phyloP scores from a whole-genome alignment of 305 asterid genomes.

The Fraxinus latifolia region DNA sequence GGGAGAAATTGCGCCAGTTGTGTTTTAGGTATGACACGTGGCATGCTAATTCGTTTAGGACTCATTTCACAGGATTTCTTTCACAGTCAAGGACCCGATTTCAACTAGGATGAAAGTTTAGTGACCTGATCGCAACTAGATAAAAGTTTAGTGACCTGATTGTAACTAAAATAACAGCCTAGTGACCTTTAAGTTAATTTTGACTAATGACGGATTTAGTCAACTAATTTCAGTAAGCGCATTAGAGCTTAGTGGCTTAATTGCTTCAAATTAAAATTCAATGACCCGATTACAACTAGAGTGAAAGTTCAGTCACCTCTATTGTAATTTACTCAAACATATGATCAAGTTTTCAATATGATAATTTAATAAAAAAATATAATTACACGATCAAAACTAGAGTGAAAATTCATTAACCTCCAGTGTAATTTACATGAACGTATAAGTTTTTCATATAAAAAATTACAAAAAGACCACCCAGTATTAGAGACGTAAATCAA shows the following conservation, averaged over 20 bases:
- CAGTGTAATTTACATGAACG: neutral
- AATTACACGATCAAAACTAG: neutral
- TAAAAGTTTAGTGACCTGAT: neutral
- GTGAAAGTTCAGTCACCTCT: neutral
- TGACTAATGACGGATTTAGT: neutral
- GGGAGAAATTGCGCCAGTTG: neutral
- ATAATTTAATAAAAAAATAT: neutral
- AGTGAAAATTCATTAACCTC: neutral
- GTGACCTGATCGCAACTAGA: too few relatives aligned
- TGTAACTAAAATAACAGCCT: neutral
- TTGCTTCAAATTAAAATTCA: neutral
- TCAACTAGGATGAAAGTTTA: neutral
- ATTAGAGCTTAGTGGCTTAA: neutral
- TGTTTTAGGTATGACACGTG: neutral
- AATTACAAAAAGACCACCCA: neutral
- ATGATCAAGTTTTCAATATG: neutral
- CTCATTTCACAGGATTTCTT: neutral
- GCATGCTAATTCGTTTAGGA: neutral
- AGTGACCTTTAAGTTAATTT: neutral
- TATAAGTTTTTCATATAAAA: too few relatives aligned
- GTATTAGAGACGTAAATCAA: neutral
- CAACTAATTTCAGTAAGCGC: neutral
- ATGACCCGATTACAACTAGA: neutral
- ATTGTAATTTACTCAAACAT: neutral
- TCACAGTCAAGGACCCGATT: neutral